Percentiles rank a stretch among this genome's conserved stretches.
Evolutionary conservation across 2,329 filamentous ascomycete genomes (phyloP).

Genomic region (Cercospora sp.): DNA sequence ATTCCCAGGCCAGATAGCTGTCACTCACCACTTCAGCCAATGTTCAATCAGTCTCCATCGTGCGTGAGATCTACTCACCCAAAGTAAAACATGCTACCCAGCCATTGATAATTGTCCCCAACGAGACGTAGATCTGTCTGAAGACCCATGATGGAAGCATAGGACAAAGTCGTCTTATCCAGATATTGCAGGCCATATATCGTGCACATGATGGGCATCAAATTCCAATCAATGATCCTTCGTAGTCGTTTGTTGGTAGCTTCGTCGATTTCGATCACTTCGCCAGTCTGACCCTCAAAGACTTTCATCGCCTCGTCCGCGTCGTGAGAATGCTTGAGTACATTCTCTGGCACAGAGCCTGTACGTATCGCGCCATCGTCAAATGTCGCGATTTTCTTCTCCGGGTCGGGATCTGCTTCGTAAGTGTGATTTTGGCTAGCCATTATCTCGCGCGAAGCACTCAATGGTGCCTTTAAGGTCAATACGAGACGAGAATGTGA

Average conservation of each 20-base stretch:
- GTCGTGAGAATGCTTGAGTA: constrained; percentile 57
- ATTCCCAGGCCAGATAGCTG: constrained; percentile 58
- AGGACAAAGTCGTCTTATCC: constrained; percentile 60
- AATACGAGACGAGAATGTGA: neutral
- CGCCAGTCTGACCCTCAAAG: constrained; percentile 52
- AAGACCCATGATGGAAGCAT: constrained; percentile 55
- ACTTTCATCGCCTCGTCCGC: constrained; percentile 63
- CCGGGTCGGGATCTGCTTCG: constrained; percentile 28
- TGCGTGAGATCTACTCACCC: constrained; percentile 31
- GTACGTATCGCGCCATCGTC: constrained; percentile 33
- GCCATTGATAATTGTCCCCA: constrained; percentile 56
- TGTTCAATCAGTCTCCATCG: neutral
- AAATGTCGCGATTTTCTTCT: constrained; percentile 29
- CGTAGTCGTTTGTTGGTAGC: constrained; percentile 61
- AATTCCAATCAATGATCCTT: constrained; percentile 62
- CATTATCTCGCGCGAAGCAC: neutral
- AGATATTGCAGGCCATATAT: constrained; percentile 62
- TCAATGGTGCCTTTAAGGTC: neutral
- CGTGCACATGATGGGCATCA: constrained; percentile 61
- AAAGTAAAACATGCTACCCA: constrained; percentile 54
- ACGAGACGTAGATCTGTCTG: constrained; percentile 49
- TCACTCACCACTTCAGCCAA: neutral
- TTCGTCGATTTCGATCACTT: constrained; percentile 56
- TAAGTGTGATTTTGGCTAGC: neutral
- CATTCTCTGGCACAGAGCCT: constrained; percentile 37